phyloP scores from a whole-genome alignment of 768 basidiomycete genomes.

The Rhodotorula kratochvilovae region DNA sequence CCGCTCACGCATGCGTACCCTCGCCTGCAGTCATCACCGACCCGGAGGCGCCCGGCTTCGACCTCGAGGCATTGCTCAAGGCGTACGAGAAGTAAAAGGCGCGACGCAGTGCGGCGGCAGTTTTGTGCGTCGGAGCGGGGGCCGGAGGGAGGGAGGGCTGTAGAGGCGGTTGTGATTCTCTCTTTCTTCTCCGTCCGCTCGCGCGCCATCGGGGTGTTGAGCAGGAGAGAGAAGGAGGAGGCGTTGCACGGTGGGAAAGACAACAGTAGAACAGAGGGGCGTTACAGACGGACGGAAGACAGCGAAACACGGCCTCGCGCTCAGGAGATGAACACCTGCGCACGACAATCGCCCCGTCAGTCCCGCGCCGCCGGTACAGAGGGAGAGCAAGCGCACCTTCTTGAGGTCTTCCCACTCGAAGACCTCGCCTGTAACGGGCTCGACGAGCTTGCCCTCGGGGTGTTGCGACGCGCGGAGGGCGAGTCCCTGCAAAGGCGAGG shows the following conservation, averaged over 20 bases:
- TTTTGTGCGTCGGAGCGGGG: background rate
- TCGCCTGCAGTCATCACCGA: constrained; percentile 69
- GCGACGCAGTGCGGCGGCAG: background rate
- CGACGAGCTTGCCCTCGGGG: constrained; percentile 84
- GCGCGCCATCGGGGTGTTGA: too few species aligned
- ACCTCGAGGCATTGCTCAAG: constrained; percentile 75
- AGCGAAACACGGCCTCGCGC: background rate
- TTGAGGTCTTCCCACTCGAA: constrained; percentile 65
- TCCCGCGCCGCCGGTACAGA: constrained; percentile 48
- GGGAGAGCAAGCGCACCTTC: constrained; percentile 74
- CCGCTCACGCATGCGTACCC: background rate
- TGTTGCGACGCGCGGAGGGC: constrained; percentile 55
- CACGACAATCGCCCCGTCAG: constrained; percentile 8
- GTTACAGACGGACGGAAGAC: too few species aligned
- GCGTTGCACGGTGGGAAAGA: background rate
- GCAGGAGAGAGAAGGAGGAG: too few species aligned
- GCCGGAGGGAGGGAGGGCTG: background rate
- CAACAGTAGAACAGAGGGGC: background rate
- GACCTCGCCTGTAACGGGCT: constrained; percentile 66
- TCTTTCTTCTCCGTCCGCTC: background rate
- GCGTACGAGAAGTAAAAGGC: constrained; percentile 39
- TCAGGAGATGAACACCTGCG: constrained; percentile 18
- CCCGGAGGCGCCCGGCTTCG: constrained; percentile 91
- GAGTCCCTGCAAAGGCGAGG: constrained; percentile 5
- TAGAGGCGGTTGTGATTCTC: background rate